phyloP scores from a whole-genome alignment of 2,329 filamentous ascomycete species.

The Acephala macrosclerotiorum region DNA sequence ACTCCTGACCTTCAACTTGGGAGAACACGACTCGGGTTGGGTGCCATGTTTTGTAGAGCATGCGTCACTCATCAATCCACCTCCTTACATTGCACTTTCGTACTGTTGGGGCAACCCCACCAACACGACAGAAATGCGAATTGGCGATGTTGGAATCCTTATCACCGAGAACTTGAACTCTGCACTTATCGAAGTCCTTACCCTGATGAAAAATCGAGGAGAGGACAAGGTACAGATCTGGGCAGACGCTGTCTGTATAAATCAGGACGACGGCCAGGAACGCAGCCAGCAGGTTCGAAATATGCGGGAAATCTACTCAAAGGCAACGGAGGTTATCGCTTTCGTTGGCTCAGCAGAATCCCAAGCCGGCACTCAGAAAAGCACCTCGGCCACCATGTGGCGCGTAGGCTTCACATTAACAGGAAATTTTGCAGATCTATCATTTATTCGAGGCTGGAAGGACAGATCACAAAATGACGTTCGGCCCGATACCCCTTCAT shows the following conservation, averaged over 20 bases:
- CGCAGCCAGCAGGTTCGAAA: slow-evolving; percentile 22
- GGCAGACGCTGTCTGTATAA: slow-evolving; percentile 27
- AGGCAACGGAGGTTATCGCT: slow-evolving; percentile 27
- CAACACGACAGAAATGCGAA: background rate
- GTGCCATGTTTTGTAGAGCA: background rate
- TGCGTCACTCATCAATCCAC: background rate
- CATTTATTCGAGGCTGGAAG: background rate
- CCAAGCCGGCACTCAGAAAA: no score
- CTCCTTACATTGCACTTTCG: slow-evolving; percentile 21
- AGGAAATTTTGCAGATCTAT: no score
- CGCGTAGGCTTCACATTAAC: no score
- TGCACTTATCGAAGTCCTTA: slow-evolving; percentile 3
- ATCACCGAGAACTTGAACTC: slow-evolving; percentile 2
- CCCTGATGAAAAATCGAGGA: background rate
- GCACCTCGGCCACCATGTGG: no score
- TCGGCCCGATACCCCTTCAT: no score
- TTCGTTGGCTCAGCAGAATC: slow-evolving; percentile 29
- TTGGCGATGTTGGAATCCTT: background rate
- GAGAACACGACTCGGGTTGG: background rate
- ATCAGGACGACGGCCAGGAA: slow-evolving; percentile 21
- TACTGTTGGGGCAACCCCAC: slow-evolving; percentile 26
- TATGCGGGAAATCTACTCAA: slow-evolving; percentile 26
- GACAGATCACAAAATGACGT: background rate
- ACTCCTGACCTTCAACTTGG: background rate
- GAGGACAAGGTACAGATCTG: slow-evolving; percentile 12